Base-by-base conservation (phyloP, 2,329 filamentous ascomycete genomes). In the Hortaea werneckii region DNA sequence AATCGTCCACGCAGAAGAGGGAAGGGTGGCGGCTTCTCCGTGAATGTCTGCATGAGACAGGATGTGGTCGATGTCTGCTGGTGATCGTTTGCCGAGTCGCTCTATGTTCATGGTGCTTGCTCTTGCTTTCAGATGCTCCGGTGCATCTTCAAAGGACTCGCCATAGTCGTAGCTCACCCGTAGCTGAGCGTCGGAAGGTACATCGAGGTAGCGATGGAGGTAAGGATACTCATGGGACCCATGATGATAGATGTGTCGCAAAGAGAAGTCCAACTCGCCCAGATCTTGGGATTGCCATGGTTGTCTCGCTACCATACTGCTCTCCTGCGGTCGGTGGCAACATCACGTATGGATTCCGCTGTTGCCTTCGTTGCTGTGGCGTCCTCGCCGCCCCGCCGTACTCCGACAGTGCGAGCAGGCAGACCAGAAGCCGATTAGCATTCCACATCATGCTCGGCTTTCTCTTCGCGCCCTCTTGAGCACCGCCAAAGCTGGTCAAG, bases 171-270 rank as follows among this genome's bases (percentile, higher is more conserved):
- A 46, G 4, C 54, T 55, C 40, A 62, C 56, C 28, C 50, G 47
- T 6, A 62, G 41, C 37, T 42, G 40, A n/a, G 81, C 75, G 39
- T 80, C 70, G 7, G 74, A 67, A 13, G 76, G 68, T 29, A 95
- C 71, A 64, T 96, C 87, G 50, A 83, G 74, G 56, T 79, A 82
- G 48, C 83, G 77, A 65, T 95, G 87, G 11, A 95, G 77, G 5
- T 75, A 67, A 2, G 89, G 89, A 55, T 94, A 79, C 55, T 77
- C 71, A 64, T 90, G 78, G 37, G 87, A 85, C 48, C 90, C 90
- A 68, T 95, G 89, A 64, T 95, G 89, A 67, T 87, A 92, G 59
- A 96, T 82, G 67, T 98, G 90, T 58, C 87, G 82, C 46, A 98
- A 77, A 5, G 76, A 80, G 45, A 65, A 65, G 27, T 53, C 54